Evolutionary conservation across 306 rosid genomes (phyloP).

Genomic region (Begonia fuchsioides): DNA sequence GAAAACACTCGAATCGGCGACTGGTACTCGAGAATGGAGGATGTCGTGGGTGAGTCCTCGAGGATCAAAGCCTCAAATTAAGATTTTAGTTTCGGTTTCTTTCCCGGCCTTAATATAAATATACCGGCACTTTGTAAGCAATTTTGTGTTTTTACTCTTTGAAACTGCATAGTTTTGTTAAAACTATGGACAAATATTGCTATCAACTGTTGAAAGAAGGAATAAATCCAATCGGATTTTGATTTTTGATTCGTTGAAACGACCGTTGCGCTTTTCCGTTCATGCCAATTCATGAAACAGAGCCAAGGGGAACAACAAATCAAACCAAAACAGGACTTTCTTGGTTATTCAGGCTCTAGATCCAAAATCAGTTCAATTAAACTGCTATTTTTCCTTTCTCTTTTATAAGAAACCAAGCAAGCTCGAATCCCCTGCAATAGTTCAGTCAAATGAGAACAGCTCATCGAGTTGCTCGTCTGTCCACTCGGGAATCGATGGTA

Average conservation of each 20-base stretch:
- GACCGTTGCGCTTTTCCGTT: too few species aligned
- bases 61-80: conserved; percentile 32
- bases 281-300: neutral
- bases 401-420: too few species aligned
- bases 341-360: neutral
- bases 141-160: neutral
- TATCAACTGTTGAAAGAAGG: neutral
- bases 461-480: conserved; percentile 82
- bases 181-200: neutral
- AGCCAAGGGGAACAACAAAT: too few species aligned
- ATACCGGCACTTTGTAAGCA: neutral
- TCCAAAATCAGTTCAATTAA: neutral
- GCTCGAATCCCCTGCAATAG: neutral
- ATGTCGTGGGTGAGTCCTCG: conserved; percentile 54
- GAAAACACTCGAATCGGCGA: conserved; percentile 85
- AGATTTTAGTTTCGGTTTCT: neutral
- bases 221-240: neutral
- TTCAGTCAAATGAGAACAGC: conserved; percentile 51
- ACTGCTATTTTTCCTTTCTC: too few species aligned
- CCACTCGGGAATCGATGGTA: conserved; percentile 39
- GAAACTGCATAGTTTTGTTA: neutral
- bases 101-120: neutral
- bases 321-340: too few species aligned
- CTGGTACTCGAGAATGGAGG: conserved; percentile 93
- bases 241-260: neutral